A percentile compares a stretch with the other conserved stretches of the same genome.
Evolutionary conservation across 371 early-diverging fungal genomes (phyloP).

Genomic region (Umbelopsis sp.): DNA sequence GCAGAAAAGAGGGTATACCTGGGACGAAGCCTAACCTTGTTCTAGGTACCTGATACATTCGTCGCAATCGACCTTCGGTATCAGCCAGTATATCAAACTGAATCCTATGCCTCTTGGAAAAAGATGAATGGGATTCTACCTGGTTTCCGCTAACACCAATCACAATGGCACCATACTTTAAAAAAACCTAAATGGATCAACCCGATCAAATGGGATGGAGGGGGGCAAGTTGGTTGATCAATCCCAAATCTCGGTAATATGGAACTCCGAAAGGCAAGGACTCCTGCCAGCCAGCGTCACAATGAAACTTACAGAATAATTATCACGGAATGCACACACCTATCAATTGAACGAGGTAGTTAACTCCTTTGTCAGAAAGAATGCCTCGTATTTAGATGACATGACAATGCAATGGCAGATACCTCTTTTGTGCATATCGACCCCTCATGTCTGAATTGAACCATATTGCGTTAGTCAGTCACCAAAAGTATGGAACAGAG

Average conservation of each 20-base stretch:
- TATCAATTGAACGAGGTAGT: neutral
- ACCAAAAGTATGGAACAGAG: neutral
- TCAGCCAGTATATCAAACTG: constrained; percentile 37
- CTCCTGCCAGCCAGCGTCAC: neutral
- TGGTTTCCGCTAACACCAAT: constrained; percentile 37
- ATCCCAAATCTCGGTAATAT: constrained; percentile 5
- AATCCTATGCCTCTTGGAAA: constrained; percentile 28
- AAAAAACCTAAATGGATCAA: neutral
- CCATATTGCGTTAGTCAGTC: neutral
- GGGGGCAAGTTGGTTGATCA: neutral
- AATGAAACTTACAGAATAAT: constrained; percentile 21
- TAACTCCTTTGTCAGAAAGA: neutral
- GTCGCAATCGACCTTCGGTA: constrained; percentile 27
- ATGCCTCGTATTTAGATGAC: neutral
- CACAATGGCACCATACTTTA: constrained; percentile 20
- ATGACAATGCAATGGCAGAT: neutral
- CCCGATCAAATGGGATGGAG: neutral
- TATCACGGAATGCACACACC: constrained; percentile 33
- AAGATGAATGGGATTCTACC: constrained; percentile 32
- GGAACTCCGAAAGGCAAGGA: constrained; percentile 1
- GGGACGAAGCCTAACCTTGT: neutral
- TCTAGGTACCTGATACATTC: constrained; percentile 31
- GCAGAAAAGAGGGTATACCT: neutral
- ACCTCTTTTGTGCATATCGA: constrained; percentile 40
- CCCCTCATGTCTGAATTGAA: neutral